Evolutionary conservation across 306 rosid genomes (phyloP).

Genomic region (Dryas octopetala): DNA sequence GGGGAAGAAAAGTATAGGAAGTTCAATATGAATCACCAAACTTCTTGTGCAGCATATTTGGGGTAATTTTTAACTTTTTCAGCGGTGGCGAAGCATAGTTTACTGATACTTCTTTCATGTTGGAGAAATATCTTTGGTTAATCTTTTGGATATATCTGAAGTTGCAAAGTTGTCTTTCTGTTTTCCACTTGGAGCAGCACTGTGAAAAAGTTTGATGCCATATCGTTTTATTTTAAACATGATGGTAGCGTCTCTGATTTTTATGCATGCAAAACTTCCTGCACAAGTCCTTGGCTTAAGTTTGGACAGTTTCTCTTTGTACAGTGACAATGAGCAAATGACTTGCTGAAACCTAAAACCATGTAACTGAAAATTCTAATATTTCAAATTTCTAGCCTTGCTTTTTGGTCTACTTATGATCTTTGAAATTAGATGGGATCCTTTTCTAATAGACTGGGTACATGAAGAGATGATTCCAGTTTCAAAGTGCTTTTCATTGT

Average conservation of each 20-base stretch:
- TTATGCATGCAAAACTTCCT: background rate
- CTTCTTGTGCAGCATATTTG: background rate
- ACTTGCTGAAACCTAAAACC: no score
- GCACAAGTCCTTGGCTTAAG: background rate
- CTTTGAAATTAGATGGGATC: no score
- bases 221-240: background rate
- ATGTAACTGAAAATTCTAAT: background rate
- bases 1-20: background rate
- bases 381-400: background rate
- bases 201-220: background rate
- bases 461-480: no score
- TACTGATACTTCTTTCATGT: background rate
- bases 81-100: background rate
- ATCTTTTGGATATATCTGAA: background rate
- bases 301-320: background rate
- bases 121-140: background rate
- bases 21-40: background rate
- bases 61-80: background rate
- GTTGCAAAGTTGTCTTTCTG: background rate
- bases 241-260: background rate
- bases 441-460: no score
- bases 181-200: background rate
- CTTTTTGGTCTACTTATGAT: background rate
- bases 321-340: background rate
- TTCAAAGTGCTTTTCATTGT: no score